Evolutionary conservation across 805 yeast genomes (phyloP).

Genomic region (Kazachstania kunashirensis): DNA sequence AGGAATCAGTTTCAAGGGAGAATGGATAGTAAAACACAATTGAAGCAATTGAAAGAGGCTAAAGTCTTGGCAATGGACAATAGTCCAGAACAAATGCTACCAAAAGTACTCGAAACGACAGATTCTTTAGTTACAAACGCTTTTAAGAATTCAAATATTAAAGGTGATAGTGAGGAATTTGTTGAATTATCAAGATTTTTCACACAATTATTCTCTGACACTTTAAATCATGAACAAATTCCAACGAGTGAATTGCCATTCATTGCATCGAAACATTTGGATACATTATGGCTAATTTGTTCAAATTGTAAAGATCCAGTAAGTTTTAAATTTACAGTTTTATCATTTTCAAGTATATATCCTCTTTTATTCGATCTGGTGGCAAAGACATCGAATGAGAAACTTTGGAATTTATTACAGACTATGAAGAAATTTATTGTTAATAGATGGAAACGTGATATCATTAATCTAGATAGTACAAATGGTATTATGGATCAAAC

Average conservation of each 20-base stretch:
- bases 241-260: conserved; percentile 24
- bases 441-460: conserved; percentile 45
- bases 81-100: conserved; percentile 23
- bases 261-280: conserved; percentile 23
- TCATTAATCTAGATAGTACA: conserved; percentile 13
- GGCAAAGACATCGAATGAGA: conserved; percentile 32
- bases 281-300: conserved; percentile 18
- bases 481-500: conserved; percentile 30
- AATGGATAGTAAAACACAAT: conserved; percentile 3
- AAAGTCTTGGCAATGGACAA: conserved; percentile 24
- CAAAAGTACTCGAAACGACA: conserved; percentile 28
- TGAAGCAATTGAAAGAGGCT: conserved; percentile 25
- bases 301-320: conserved; percentile 20
- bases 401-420: conserved; percentile 46
- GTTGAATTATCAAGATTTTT: conserved; percentile 17
- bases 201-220: conserved; percentile 18
- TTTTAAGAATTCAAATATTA: conserved; percentile 4
- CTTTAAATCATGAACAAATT: conserved; percentile 17
- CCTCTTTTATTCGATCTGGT: conserved; percentile 39
- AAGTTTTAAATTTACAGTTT: conserved; percentile 32
- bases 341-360: conserved; percentile 36
- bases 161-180: conserved; percentile 3
- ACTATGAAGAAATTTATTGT: conserved; percentile 51
- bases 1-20: too few species aligned
- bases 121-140: conserved; percentile 11